These are phyloP conservation scores for Nicotiana sylvestris DNA, from an alignment of 257 asterid species.

Conservation along the genomic window DNA sequence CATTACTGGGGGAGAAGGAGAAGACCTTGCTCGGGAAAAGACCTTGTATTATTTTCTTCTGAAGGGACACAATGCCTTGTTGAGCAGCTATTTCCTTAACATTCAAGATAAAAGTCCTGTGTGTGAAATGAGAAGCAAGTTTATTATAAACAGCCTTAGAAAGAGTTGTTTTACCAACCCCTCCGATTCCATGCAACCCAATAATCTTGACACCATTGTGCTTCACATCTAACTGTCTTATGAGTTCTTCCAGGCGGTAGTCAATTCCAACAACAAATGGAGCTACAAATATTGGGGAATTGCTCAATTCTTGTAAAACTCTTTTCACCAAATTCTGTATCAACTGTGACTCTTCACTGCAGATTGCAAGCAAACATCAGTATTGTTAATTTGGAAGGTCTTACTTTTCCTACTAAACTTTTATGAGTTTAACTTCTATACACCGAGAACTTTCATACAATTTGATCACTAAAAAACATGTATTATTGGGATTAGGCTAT, in stretches of 20 bases:
- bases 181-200: constrained; percentile 32
- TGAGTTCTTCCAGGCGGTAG: constrained; percentile 6
- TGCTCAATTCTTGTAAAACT: constrained; percentile 20
- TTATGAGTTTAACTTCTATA: too few species aligned
- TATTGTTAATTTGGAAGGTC: background rate
- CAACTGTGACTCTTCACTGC: constrained; percentile 20
- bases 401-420: background rate
- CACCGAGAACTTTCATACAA: too few species aligned
- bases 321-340: constrained; percentile 19
- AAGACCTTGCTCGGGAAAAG: background rate
- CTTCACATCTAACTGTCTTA: constrained; percentile 14
- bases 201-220: constrained; percentile 11
- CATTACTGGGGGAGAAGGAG: constrained; percentile 10
- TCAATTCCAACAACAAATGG: constrained; percentile 29
- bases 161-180: constrained; percentile 30
- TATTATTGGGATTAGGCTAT: too few species aligned
- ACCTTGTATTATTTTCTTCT: constrained; percentile 18
- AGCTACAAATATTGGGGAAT: constrained; percentile 29
- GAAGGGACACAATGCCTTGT: constrained; percentile 20
- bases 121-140: constrained; percentile 22
- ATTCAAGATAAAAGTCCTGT: constrained; percentile 23
- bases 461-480: too few species aligned
- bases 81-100: constrained; percentile 22
- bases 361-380: background rate
- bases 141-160: constrained; percentile 32